Base-by-base conservation (phyloP, 148 eudicot species). In the Persicaria maculosa region DNA sequence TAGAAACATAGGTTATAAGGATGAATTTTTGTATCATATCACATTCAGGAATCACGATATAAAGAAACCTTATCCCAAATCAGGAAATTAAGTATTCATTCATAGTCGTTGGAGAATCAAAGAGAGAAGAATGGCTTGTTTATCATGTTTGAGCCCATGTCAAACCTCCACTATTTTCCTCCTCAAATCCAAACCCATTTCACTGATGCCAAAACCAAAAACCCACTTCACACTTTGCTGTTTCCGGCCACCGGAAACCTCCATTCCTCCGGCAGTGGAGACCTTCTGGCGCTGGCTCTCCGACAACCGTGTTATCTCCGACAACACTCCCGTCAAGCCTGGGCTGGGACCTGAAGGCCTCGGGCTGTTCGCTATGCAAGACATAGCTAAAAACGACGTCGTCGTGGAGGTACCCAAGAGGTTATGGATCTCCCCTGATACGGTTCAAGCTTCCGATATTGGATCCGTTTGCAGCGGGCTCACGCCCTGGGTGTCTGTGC, bases 231-330 rank as follows among this genome's bases (percentile, higher is more conserved):
- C 81, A 19, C 17, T 81, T 19, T 81, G 71, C 62, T 80, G 86
- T 61, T 81, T 79, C 72, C 76, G 82, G 47, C 75, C 86, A 50
- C 77, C 79, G 44, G 86, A 82, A 69, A 47, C 78, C n/a, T 77
- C 45, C 45, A 61, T 84, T 61, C 83, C 93, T 3, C 83, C 75
- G 53, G 69, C 85, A 4, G 85, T 92, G 5, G 83, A 88, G 45
- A 90, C 82, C 44, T 96, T 96, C 88, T 96, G 99, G 99, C 77
- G 78, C 7, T 92, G 99, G 99, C 84, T 92, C 16, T 77, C 83
- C 22, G 86, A 85, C 25, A 86, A 90, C 77, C 87, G 89, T 0
- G 82, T 90, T 17, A 83, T 88, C 48, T 79, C 94, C 6, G 16
- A 78, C 76, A 90, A 96, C 81, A 74, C 85, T 50, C 90, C 92